phyloP scores from a whole-genome alignment of 176 grass and related monocot species.

The Echinochloa phyllopogon region DNA sequence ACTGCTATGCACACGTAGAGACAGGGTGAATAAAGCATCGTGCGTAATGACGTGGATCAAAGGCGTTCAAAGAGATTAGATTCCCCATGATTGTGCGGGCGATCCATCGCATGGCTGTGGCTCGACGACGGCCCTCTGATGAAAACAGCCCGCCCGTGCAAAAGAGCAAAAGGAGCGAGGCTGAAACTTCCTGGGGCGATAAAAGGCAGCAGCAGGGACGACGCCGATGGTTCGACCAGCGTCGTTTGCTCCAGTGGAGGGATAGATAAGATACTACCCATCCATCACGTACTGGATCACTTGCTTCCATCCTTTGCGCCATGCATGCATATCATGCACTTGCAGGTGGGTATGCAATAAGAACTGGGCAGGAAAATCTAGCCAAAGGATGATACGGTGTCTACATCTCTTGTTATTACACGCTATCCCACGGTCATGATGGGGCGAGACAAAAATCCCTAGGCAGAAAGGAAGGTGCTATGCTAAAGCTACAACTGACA shows the following conservation, averaged over 20 bases:
- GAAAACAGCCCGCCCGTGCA: neutral
- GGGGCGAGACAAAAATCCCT: neutral
- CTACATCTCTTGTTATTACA: too few species aligned
- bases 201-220: neutral
- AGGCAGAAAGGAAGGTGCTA: neutral
- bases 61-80: conserved; percentile 48
- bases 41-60: conserved; percentile 56
- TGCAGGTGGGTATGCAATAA: neutral
- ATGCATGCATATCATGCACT: neutral
- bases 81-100: conserved; percentile 48
- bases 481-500: neutral
- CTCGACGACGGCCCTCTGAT: too few species aligned
- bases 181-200: conserved; percentile 15
- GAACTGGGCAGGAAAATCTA: conserved; percentile 35
- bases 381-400: neutral
- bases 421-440: neutral
- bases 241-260: neutral
- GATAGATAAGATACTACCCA: neutral
- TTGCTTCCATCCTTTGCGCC: neutral
- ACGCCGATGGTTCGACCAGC: neutral
- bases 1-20: conserved; percentile 23
- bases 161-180: neutral
- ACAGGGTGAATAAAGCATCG: conserved; percentile 56
- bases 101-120: neutral
- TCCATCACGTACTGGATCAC: neutral